Evolutionary conservation across 2,329 filamentous ascomycete species (phyloP).

Genomic region (Zalaria sp.): DNA sequence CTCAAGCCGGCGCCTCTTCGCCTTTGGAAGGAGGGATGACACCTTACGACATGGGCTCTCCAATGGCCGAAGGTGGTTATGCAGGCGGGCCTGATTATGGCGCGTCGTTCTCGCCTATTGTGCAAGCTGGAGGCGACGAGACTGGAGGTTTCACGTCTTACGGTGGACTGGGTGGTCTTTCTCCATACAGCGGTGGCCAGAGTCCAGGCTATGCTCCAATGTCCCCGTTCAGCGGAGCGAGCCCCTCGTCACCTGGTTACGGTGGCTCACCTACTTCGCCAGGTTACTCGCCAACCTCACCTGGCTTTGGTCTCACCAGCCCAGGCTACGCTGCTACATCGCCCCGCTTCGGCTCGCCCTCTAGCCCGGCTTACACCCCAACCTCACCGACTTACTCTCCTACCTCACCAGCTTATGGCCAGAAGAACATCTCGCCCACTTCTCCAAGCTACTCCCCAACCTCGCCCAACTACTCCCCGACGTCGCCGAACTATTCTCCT

Average conservation of each 20-base stretch:
- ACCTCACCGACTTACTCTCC: constrained; percentile 21
- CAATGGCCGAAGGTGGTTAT: constrained; percentile 45
- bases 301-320: constrained; percentile 42
- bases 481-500: constrained; percentile 35
- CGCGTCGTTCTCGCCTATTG: constrained; percentile 60
- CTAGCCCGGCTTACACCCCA: constrained; percentile 36
- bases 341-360: constrained; percentile 36
- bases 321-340: constrained; percentile 38
- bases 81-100: constrained; percentile 50
- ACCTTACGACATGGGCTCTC: constrained; percentile 68
- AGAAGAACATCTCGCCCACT: constrained; percentile 47
- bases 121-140: constrained; percentile 47
- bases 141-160: constrained; percentile 48
- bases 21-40: constrained; percentile 70
- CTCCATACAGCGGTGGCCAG: constrained; percentile 49
- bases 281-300: constrained; percentile 16
- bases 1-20: constrained; percentile 60
- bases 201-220: constrained; percentile 56
- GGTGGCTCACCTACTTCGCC: constrained; percentile 18
- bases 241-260: constrained; percentile 46
- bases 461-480: constrained; percentile 60
- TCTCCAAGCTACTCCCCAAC: constrained; percentile 48
- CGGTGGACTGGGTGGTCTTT: constrained; percentile 48
- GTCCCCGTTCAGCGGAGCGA: constrained; percentile 54
- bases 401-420: constrained; percentile 19